Evolutionary conservation across 78 protist genomes (phyloP), one percentile per base, ranked within the genome.

Genomic region (Chrysochromulina parva): DNA sequence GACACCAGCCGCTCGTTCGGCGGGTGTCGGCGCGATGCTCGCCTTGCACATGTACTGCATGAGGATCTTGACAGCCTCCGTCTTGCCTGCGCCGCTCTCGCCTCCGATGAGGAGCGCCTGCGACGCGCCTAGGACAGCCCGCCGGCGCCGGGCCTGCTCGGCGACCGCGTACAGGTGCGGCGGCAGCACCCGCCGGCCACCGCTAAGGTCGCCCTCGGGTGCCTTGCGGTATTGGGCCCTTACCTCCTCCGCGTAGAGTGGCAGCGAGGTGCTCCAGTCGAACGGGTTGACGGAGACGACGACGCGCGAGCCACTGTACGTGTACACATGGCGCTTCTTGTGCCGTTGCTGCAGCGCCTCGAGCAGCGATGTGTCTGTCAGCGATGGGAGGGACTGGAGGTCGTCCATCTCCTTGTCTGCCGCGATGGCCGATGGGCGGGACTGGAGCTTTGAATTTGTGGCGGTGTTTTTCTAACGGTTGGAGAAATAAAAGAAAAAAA

Each of bases 41-140:
- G 53, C 26, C 65, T 13, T n/a, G 16, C 76, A 87, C 69, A 90
- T 3, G 65, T 89, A 89, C 67, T 85, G 76, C 78, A 95, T 81
- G n/a, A 94, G 89, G n/a, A 58, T 54, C 90, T 95, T 93, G 38
- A 92, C 88, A 19, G 93, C 89, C 87, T 94, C 97, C 1, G 97
- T 96, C 93, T 97, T 97, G 48, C 99, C 99, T 2, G 99, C 97
- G 38, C 98, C 99, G 11, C 96, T 93, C 88, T 97, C 98, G 38
- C 98, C 98, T 9, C 96, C 91, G 81, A 96, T 95, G 71, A 97
- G 90, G 10, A 96, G 92, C 62, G 92, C 86, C 87, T 94, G 94
- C 24, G 71, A 65, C 20, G 26, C 6, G 17, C 60, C 28, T 0
- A 5, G 10, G 48, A 9, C 76, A 3, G 10, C 78, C 28, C 78